Base-by-base conservation (phyloP, 306 rosid species). In the Hippophae gyantsensis region DNA sequence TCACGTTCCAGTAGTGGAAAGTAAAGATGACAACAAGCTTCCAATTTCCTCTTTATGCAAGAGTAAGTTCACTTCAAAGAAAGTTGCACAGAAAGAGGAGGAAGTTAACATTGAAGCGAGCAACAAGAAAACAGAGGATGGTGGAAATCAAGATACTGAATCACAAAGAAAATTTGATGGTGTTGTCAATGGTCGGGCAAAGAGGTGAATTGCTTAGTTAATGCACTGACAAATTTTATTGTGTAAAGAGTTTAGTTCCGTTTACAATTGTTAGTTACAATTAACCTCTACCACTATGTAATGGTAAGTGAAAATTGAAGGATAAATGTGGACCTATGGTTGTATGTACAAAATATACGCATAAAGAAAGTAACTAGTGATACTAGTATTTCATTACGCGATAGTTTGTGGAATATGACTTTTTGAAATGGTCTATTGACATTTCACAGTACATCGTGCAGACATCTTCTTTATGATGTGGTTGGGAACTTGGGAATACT, bases 31-130 rank as follows among this genome's bases (percentile, higher is more conserved):
- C 40, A 83, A 75, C 56, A 42, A 18, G 41, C n/a, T 51, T 61
- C 87, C 83, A 5, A 79, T 79, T 70, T 83, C 87, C 43, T 70
- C 77, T 54, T 14, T 76, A 53, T 70, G 8, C 69, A 85, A 78
- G 73, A 67, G 43, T 51, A 74, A 59, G 65, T 41, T 68, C 54
- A 44, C 57, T 65, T 45, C 45, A 56, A 73, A 65, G 64, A 63
- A 61, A 67, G 52, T 71, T 54, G 43, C 41, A 54, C 62, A 59
- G 69, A 72, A 78, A 68, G 54, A 58, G 51, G 68, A 74, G 71
- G 84, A 49, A 46, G 66, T 11, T 42, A 72, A 47, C 32, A 51
- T n/a, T 70, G 79, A 61, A 69, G 72, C 55, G 54, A 43, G 72
- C 65, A 61, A 67, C 53, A 68, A 68, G 66, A 72, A 65, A 48